Evolutionary conservation across 176 grass and related monocot species (phyloP).

Genomic region (Alloteropsis semialata): DNA sequence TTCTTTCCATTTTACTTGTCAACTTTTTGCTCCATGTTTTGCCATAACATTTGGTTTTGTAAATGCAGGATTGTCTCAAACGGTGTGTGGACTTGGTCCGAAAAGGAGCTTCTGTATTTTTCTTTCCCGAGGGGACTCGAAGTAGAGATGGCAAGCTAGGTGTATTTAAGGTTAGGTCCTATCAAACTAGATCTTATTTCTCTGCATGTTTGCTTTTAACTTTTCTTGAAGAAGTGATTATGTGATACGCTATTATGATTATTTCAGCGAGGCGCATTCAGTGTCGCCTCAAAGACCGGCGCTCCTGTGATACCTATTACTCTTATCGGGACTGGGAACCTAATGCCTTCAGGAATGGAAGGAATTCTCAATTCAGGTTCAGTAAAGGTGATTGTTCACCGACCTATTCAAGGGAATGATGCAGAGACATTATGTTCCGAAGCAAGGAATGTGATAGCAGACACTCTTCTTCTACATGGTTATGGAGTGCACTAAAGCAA

Average conservation of each 20-base stretch:
- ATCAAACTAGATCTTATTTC: background rate
- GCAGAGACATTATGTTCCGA: slow-evolving; percentile 61
- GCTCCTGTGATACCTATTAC: slow-evolving; percentile 84
- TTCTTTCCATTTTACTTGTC: slow-evolving; percentile 5
- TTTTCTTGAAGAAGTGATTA: slow-evolving; percentile 1
- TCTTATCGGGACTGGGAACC: slow-evolving; percentile 77
- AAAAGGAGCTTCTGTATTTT: slow-evolving; percentile 87
- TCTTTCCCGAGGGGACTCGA: slow-evolving; percentile 95
- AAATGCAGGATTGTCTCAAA: slow-evolving; percentile 85
- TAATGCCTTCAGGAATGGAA: slow-evolving; percentile 95
- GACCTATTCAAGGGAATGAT: slow-evolving; percentile 58
- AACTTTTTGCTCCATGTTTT: slow-evolving; percentile 2
- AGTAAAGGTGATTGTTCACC: slow-evolving; percentile 88
- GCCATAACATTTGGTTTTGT: background rate
- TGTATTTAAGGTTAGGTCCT: slow-evolving; percentile 76
- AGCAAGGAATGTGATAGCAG: slow-evolving; percentile 68
- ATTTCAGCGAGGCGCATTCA: slow-evolving; percentile 89
- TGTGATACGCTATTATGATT: slow-evolving; percentile 23
- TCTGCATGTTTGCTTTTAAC: background rate
- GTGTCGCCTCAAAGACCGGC: slow-evolving; percentile 78
- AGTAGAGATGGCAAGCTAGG: slow-evolving; percentile 93
- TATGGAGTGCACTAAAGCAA: slow-evolving; percentile 61
- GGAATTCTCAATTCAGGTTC: slow-evolving; percentile 66
- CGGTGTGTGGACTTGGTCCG: slow-evolving; percentile 72
- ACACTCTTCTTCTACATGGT: slow-evolving; percentile 65